A percentile compares a stretch with the other conserved stretches of the same genome.
These are phyloP conservation scores for Naganishia friedmannii DNA, from an alignment of 768 basidiomycete genomes.

Conservation along the genomic window DNA sequence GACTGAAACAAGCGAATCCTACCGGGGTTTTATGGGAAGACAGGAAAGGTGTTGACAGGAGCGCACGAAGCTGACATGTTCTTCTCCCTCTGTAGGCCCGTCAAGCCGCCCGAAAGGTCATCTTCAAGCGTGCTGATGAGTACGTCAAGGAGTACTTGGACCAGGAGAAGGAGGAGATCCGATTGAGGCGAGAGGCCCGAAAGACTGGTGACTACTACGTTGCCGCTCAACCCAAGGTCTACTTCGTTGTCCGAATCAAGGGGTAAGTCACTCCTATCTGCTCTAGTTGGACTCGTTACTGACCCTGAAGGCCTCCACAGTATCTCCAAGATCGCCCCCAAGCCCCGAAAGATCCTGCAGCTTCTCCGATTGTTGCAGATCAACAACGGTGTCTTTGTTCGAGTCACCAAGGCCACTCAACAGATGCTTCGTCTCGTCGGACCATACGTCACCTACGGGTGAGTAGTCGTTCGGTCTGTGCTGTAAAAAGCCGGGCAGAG, in stretches of 20 bases:
- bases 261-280: conserved; percentile 64
- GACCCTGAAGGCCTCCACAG: conserved; percentile 53
- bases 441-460: conserved; percentile 97
- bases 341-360: conserved; percentile 98
- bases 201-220: conserved; percentile 95
- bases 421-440: conserved; percentile 98
- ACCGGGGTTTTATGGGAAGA: not conserved
- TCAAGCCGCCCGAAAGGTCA: conserved; percentile 88
- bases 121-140: conserved; percentile 98
- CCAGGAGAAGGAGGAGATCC: conserved; percentile 93
- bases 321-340: conserved; percentile 99
- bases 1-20: conserved; percentile 60
- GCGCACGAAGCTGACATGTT: not conserved
- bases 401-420: conserved; percentile 90
- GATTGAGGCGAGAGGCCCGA: conserved; percentile 88
- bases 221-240: conserved; percentile 91
- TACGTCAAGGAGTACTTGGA: conserved; percentile 94
- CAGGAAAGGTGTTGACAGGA: not conserved
- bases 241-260: conserved; percentile 95
- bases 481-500: conserved; percentile 30
- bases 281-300: not conserved
- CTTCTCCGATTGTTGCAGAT: conserved; percentile 97
- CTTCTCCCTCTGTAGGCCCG: conserved; percentile 59
- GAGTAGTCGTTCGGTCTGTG: conserved; percentile 44
- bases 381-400: conserved; percentile 98